Base-by-base conservation (phyloP, 129 eudicot genomes). In the Artemisia argyi region DNA sequence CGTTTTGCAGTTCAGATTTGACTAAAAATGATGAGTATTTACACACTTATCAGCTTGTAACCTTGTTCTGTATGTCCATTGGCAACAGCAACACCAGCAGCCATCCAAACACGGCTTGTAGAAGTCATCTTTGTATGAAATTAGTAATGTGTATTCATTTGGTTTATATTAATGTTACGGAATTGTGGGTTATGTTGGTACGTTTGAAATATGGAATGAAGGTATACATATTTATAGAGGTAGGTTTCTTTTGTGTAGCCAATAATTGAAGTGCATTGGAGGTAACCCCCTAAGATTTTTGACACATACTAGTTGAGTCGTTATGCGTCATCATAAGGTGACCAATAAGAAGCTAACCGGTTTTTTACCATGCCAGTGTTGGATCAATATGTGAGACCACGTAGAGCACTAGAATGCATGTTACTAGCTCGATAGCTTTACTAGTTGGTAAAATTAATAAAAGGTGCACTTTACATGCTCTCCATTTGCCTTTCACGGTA, bases 21-120 rank as follows among this genome's bases (percentile, higher is more conserved):
- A n/a, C n/a, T n/a, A n/a, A n/a, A n/a, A n/a, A n/a, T n/a, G n/a
- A n/a, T n/a, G n/a, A n/a, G n/a, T n/a, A n/a, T n/a, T n/a, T n/a
- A n/a, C n/a, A n/a, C n/a, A n/a, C n/a, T n/a, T n/a, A n/a, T n/a
- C n/a, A n/a, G n/a, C n/a, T n/a, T 80, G 46, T 26, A 76, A 24
- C 81, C 78, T 61, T 84, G 82, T 24, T 79, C 84, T 16, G 79
- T 58, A 81, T 73, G 80, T 80, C 74, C 60, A 46, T 76, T 73
- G 2, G 68, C 71, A 4, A 76, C 72, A 30, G 82, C 82, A 1
- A 76, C 82, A 24, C 63, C 70, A 10, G 88, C 72, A 3, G 84
- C 87, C 66, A 83, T 56, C 81, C 84, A 67, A 18, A 76, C 73
- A 19, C 82, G 76, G 58, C n/a, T 79, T n/a, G 76, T 2, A 65